Base-by-base conservation (phyloP, 768 basidiomycete species). In the Mycena chlorophos region DNA sequence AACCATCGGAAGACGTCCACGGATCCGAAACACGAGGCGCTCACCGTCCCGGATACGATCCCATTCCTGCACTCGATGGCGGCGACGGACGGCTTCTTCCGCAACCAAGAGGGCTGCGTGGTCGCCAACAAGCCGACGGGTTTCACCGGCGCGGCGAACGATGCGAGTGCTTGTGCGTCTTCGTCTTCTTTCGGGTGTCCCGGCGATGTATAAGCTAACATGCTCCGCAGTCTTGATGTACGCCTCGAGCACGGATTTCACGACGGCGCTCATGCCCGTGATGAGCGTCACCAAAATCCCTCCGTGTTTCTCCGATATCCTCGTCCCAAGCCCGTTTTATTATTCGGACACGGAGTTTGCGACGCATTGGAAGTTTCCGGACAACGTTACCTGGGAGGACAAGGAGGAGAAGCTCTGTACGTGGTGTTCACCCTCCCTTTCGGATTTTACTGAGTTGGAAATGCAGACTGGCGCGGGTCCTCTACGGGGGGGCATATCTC, bases 301-400 rank as follows among this genome's bases (percentile, higher is more conserved):
- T 13, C 45, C 45, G 8, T 46, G 45, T n/a, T 46, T 46, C 25
- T 46, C 45, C 6, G 45, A 46, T 26, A 26, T 46, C 13, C 23
- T 46, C 23, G 45, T 46, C 25, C 45, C 45, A 8, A 46, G 45
- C 22, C 23, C 23, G 22, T 46, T 46, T 25, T 46, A 46, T 20
- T 46, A 46, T 25, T 46, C 45, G 23, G 45, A 46, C 45, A 25
- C 45, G 13, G 45, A 46, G 45, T 46, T 46, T 26, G 45, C 45
- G 14, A 25, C 45, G 23, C 20, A 5, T 13, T 46, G 27, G 23
- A 25, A 20, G 14, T 46, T 25, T 20, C 22, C 22, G 45, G 45
- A 46, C n/a, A 46, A 46, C 26, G 22, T 46, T 13, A 6, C 5
- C 45, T 46, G 45, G 45, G 5, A 5, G 14, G 6, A 46, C 8